These are phyloP conservation scores for Geum urbanum DNA, from an alignment of 306 rosid genomes.

Conservation along the genomic window DNA sequence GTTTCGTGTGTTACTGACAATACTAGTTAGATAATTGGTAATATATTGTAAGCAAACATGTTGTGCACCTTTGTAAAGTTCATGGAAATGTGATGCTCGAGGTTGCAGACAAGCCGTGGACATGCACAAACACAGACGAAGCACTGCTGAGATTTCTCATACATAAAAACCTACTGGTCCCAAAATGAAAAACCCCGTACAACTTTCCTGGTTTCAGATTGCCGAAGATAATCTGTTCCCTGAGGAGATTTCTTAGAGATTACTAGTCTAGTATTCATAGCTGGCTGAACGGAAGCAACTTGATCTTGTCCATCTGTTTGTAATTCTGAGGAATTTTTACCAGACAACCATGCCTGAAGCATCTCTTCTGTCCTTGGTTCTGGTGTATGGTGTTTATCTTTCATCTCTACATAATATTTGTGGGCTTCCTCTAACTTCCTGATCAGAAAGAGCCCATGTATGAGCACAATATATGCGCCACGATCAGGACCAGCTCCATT, in stretches of 20 bases:
- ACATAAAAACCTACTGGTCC: slow-evolving; percentile 42
- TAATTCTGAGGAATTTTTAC: slow-evolving; percentile 35
- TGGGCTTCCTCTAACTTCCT: slow-evolving; percentile 67
- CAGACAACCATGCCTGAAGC: slow-evolving; percentile 72
- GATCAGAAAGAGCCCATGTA: slow-evolving; percentile 83
- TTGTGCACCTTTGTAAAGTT: background rate
- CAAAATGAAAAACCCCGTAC: slow-evolving; percentile 69
- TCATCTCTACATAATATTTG: slow-evolving; percentile 75
- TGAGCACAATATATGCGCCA: slow-evolving; percentile 71
- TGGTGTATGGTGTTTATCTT: slow-evolving; percentile 60
- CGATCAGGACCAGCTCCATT: slow-evolving; percentile 63
- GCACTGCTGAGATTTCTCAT: background rate
- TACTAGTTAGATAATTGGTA: background rate
- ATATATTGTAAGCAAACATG: background rate
- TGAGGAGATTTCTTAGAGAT: slow-evolving; percentile 35
- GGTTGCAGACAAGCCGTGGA: background rate
- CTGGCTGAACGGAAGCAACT: slow-evolving; percentile 23
- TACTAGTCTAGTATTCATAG: slow-evolving; percentile 26
- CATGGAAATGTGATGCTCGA: slow-evolving; percentile 7
- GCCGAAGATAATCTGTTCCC: slow-evolving; percentile 40
- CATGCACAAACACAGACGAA: background rate
- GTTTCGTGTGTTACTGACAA: slow-evolving; percentile 1
- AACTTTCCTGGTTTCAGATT: slow-evolving; percentile 62
- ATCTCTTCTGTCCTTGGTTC: slow-evolving; percentile 71
- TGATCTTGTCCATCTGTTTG: slow-evolving; percentile 28